Evolutionary conservation across 148 eudicot species (phyloP).

Genomic region (Cornus kousa): DNA sequence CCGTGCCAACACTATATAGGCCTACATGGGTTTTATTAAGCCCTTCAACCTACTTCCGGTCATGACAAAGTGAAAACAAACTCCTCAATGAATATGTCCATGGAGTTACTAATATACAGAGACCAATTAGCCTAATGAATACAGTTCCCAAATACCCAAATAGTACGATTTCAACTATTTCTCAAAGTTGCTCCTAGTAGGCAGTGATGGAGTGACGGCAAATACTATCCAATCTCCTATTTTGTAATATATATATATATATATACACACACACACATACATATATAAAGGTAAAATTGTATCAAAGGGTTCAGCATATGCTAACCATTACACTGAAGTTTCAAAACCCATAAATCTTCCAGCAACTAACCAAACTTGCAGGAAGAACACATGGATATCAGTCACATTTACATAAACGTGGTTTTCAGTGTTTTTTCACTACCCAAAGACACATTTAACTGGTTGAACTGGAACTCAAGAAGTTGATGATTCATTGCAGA

Average conservation of each 20-base stretch:
- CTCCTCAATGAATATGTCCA: not conserved
- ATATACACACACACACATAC: too few species aligned
- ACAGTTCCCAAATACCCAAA: too few species aligned
- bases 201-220: too few species aligned
- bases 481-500: not conserved
- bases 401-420: not conserved
- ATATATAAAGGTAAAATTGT: too few species aligned
- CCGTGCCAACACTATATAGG: too few species aligned
- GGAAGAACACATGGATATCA: not conserved
- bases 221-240: too few species aligned
- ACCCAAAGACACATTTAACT: not conserved
- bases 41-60: not conserved
- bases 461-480: not conserved
- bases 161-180: too few species aligned
- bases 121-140: not conserved
- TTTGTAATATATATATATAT: too few species aligned
- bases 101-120: not conserved
- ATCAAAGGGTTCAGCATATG: not conserved
- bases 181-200: too few species aligned
- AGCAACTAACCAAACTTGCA: slow-evolving; percentile 9
- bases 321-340: not conserved
- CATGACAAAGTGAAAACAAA: not conserved
- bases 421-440: not conserved
- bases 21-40: not conserved
- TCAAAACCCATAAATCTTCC: not conserved